Base-by-base conservation (phyloP, 2,329 filamentous ascomycete species). In the Aspergillus sp. region DNA sequence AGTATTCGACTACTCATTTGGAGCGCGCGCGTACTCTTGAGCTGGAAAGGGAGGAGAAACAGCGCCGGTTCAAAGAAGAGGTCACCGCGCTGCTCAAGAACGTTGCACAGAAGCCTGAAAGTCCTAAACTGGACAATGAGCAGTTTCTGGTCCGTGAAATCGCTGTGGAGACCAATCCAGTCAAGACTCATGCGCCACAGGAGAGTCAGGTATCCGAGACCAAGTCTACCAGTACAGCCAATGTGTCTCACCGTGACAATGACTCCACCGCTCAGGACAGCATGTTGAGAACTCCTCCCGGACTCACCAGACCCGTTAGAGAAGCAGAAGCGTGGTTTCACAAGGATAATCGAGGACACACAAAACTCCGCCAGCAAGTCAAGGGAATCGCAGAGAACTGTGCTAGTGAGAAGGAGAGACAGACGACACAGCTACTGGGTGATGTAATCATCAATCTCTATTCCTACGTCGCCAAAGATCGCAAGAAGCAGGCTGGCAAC, bases 321-420 rank as follows among this genome's bases (percentile, higher is more conserved):
- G 65, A 69, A 38, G 57, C 64, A 5, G 58, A 68, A 13, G 8
- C 17, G n/a, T 71, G 69, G 69, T 71, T 70, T 19, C 68, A 66
- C 36, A 61, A 21, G 21, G 69, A 70, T 54, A 25, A 39, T 19
- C 62, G 65, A 32, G 63, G 66, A 19, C 59, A 65, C 8, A 53
- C 59, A 7, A 23, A 59, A 11, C 53, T 68, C 49, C 69, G 66
- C 10, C 55, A 63, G n/a, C 62, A 66, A 38, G 62, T 70, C 42
- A 44, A 50, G 17, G 54, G 49, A 8, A 62, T 70, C 57, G 63
- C 65, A 21, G 19, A 58, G 7, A 64, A 64, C 17, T 59, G 58
- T 17, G 23, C 15, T 8, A 30, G 25, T 48, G 53, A 63, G 10
- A 63, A 65, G 21, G 64, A 64, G 51, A n/a, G 32, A 27, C 47